Evolutionary conservation across 371 early-diverging fungal genomes (phyloP).

Genomic region (Rhizopus microsporus): DNA sequence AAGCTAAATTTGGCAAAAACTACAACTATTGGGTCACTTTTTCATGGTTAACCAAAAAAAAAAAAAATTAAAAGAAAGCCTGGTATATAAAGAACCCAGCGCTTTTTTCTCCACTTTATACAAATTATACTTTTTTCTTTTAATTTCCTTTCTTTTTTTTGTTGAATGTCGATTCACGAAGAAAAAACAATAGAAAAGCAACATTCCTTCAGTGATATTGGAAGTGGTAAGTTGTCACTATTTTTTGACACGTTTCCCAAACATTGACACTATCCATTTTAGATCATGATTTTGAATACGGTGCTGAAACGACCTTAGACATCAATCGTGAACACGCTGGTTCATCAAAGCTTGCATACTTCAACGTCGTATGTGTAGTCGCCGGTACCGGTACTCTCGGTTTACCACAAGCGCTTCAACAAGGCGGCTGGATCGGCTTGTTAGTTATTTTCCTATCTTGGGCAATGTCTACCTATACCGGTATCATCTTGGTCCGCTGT

Average conservation of each 20-base stretch:
- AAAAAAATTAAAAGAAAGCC: too few relatives aligned
- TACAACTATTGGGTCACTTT: too few relatives aligned
- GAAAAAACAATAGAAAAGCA: constrained; percentile 17
- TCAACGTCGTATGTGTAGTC: constrained; percentile 59
- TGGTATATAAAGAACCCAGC: too few relatives aligned
- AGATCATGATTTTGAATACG: constrained; percentile 21
- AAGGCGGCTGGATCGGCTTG: constrained; percentile 84
- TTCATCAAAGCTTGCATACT: constrained; percentile 40
- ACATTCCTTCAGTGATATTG: constrained; percentile 13
- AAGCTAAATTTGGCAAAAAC: too few relatives aligned
- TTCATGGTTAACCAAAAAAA: too few relatives aligned
- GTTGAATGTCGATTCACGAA: not conserved
- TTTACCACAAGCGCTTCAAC: constrained; percentile 75
- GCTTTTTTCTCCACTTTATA: not conserved
- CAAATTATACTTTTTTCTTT: constrained; percentile 2
- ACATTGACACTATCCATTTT: not conserved
- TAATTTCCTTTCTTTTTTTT: not conserved
- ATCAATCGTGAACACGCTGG: constrained; percentile 28
- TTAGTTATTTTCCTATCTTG: constrained; percentile 75
- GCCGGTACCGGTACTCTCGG: constrained; percentile 88
- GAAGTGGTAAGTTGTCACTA: constrained; percentile 8
- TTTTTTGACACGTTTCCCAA: not conserved
- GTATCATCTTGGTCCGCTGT: constrained; percentile 38
- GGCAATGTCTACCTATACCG: constrained; percentile 63
- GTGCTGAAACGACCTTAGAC: constrained; percentile 16